phyloP scores from a whole-genome alignment of 2,329 filamentous ascomycete genomes.

The Epichloe sp. region DNA sequence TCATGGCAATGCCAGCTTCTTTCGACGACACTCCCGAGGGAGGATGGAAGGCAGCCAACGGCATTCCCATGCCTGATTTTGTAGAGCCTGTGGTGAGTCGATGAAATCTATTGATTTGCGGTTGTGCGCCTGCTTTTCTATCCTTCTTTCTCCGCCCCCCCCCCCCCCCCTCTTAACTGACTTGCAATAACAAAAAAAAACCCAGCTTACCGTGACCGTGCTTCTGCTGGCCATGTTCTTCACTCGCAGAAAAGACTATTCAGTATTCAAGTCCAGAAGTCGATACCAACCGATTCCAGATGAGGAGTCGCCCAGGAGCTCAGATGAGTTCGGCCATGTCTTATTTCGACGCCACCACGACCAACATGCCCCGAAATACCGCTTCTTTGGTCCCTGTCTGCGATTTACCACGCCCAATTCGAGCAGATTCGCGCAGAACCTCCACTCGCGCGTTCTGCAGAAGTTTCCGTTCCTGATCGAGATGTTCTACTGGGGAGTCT shows the following conservation, averaged over 20 bases:
- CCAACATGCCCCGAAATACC: conserved; percentile 8
- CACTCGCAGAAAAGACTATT: conserved; percentile 23
- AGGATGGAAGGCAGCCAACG: conserved; percentile 13
- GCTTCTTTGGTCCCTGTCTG: conserved; percentile 8
- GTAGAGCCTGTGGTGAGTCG: conserved; percentile 20
- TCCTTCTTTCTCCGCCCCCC: too few species aligned
- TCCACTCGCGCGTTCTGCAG: conserved; percentile 49
- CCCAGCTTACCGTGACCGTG: conserved; percentile 23
- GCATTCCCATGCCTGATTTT: conserved; percentile 20
- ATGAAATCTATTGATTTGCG: neutral
- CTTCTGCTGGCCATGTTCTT: conserved; percentile 24
- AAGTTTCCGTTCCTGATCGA: conserved; percentile 62
- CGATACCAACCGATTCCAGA: conserved; percentile 13
- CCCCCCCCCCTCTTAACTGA: neutral
- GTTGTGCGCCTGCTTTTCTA: too few species aligned
- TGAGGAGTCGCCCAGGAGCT: conserved; percentile 13
- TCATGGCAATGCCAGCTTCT: neutral
- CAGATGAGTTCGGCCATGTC: conserved; percentile 10
- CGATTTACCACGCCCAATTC: conserved; percentile 47
- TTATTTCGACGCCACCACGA: conserved; percentile 3
- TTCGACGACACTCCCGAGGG: conserved; percentile 10
- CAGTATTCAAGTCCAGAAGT: conserved; percentile 14
- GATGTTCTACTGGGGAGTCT: conserved; percentile 55
- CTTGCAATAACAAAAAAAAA: neutral
- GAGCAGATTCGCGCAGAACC: conserved; percentile 40